Conservation (phyloP, 1,284 basidiomycete species). For the Rhodotorula sp. region DNA sequence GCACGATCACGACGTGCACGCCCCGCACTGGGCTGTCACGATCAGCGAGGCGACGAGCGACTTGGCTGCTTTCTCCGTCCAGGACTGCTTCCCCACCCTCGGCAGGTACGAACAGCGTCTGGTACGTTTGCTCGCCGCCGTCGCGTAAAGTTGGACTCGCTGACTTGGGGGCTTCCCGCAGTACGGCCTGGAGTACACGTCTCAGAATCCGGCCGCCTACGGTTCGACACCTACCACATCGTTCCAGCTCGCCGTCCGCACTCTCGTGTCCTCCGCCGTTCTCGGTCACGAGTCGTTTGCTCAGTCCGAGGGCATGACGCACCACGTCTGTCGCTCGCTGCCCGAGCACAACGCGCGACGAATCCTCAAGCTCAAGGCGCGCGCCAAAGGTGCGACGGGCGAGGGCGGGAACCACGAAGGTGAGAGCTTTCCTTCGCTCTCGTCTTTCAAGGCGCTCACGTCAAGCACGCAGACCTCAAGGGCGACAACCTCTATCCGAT, state of each 20-base stretch:
- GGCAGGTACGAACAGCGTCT: background rate
- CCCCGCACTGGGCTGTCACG: conserved; percentile 3
- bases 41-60: conserved; percentile 6
- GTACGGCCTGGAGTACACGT: background rate
- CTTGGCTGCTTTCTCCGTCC: background rate
- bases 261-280: background rate
- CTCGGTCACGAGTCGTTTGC: too few species aligned
- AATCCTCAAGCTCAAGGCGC: background rate
- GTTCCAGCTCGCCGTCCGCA: background rate
- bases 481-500: background rate
- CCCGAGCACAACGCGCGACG: background rate
- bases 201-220: background rate
- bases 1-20: background rate
- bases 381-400: background rate
- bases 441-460: too few species aligned
- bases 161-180: background rate
- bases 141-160: background rate
- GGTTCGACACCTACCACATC: rapidly evolving
- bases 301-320: background rate
- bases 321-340: conserved; percentile 8
- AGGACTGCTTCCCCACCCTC: background rate
- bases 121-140: background rate
- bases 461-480: background rate
- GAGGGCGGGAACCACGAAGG: background rate
- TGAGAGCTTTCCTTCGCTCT: background rate